A percentile compares a stretch with the other conserved stretches of the same genome.
Evolutionary conservation across 768 basidiomycete species (phyloP).

Genomic region (Strobilomyces confusus): DNA sequence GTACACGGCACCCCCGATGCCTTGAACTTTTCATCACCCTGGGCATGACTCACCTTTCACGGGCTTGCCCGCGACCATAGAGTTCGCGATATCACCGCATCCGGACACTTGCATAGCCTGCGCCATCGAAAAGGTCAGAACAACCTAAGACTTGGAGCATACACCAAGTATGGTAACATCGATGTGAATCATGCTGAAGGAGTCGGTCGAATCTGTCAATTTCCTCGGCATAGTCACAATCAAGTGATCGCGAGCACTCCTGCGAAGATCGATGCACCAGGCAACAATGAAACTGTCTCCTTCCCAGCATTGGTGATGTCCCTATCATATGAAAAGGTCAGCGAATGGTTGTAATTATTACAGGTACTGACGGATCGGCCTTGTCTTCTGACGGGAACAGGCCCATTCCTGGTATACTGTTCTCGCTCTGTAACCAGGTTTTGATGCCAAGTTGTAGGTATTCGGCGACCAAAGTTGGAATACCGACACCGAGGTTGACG

Average conservation of each 20-base stretch:
- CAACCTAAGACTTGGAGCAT: no score
- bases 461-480: slow-evolving; percentile 82
- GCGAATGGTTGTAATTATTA: slow-evolving; percentile 1
- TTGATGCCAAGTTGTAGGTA: slow-evolving; percentile 62
- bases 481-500: slow-evolving; percentile 87
- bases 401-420: slow-evolving; percentile 83
- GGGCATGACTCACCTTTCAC: slow-evolving; percentile 46
- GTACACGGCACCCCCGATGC: slow-evolving; percentile 94
- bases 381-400: slow-evolving; percentile 76
- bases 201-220: no score
- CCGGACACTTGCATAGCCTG: slow-evolving; percentile 92
- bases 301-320: slow-evolving; percentile 93
- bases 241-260: slow-evolving; percentile 43
- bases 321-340: slow-evolving; percentile 41
- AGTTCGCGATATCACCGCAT: slow-evolving; percentile 90
- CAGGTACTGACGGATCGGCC: slow-evolving; percentile 66
- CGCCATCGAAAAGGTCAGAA: no score
- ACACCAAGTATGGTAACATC: no score
- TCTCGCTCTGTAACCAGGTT: slow-evolving; percentile 87
- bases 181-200: no score
- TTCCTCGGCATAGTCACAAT: slow-evolving; percentile 20
- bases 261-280: slow-evolving; percentile 83
- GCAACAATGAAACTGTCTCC: slow-evolving; percentile 86
- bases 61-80: slow-evolving; percentile 94
- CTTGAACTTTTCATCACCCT: slow-evolving; percentile 44